These are phyloP conservation scores for Hypoxylon intermedium DNA, from an alignment of 495 filamentous ascomycete species.

Conservation along the genomic window DNA sequence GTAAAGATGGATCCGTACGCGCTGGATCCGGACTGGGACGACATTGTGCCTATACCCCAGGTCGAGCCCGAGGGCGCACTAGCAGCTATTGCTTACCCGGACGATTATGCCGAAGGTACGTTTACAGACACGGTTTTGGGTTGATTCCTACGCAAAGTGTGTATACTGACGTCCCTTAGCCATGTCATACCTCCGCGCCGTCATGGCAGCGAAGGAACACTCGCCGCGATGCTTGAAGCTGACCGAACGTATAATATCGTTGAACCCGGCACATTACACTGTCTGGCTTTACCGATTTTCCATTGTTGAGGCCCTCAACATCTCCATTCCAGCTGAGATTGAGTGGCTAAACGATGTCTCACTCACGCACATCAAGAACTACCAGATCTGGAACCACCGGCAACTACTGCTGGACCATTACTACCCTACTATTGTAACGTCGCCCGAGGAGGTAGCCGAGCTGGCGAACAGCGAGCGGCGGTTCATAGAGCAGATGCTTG, in stretches of 20 bases:
- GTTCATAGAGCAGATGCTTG: conserved; percentile 84
- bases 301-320: conserved; percentile 70
- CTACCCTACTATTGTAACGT: conserved; percentile 57
- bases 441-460: conserved; percentile 37
- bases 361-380: conserved; percentile 88
- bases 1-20: conserved; percentile 61
- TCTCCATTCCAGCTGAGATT: conserved; percentile 74
- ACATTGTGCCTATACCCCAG: conserved; percentile 81
- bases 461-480: conserved; percentile 64
- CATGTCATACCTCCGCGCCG: conserved; percentile 83
- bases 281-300: conserved; percentile 95
- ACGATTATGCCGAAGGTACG: conserved; percentile 85
- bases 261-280: conserved; percentile 98
- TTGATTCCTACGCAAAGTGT: not conserved
- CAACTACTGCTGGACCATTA: conserved; percentile 79
- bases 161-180: conserved; percentile 44
- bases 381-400: conserved; percentile 98
- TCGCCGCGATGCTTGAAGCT: conserved; percentile 78
- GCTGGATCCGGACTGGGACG: conserved; percentile 78
- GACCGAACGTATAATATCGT: conserved; percentile 83
- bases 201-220: conserved; percentile 89
- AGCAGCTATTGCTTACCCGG: conserved; percentile 85
- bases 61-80: conserved; percentile 82
- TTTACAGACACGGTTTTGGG: not conserved
- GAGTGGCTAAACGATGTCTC: conserved; percentile 85